phyloP scores from a whole-genome alignment of 352 stramenopile genomes.

The Phytophthora europaea region DNA sequence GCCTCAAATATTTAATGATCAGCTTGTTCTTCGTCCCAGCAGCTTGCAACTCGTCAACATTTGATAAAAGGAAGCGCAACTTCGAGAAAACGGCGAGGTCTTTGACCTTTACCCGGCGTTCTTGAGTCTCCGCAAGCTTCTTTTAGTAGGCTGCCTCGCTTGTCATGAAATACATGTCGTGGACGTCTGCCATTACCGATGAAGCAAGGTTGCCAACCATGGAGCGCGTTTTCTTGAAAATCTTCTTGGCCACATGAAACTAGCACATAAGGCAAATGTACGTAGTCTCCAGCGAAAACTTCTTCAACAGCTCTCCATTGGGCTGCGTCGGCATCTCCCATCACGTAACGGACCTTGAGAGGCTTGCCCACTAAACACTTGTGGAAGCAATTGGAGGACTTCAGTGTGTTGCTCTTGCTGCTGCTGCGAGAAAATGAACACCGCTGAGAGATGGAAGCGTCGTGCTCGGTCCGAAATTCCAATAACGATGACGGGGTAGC shows the following conservation, averaged over 20 bases:
- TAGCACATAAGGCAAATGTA: conserved; percentile 30
- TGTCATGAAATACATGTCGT: conserved; percentile 20
- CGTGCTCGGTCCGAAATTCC: conserved; percentile 28
- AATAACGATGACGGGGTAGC: conserved; percentile 31
- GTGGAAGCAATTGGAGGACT: not conserved
- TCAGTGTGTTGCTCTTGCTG: conserved; percentile 15
- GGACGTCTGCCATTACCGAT: conserved; percentile 12
- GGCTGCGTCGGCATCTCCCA: conserved; percentile 34
- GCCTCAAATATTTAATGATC: not conserved
- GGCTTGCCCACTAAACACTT: conserved; percentile 12
- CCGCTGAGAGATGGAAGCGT: conserved; percentile 30
- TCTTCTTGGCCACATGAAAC: conserved; percentile 30
- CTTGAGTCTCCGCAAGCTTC: not conserved
- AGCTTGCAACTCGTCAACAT: not conserved
- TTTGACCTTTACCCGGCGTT: not conserved
- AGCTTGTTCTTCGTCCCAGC: not conserved
- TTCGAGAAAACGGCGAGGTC: not conserved
- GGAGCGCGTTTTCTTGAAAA: conserved; percentile 15
- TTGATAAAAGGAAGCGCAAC: too few species aligned
- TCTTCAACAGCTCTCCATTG: conserved; percentile 27
- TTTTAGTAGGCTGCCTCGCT: conserved; percentile 1
- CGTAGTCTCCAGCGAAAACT: not conserved
- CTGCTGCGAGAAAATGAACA: conserved; percentile 35
- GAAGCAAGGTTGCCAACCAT: not conserved
- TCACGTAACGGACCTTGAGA: conserved; percentile 14